A percentile compares a stretch with the other conserved stretches of the same genome.
Conservation (phyloP, 192 early-diverging fungal species). For the Podila minutissima region DNA sequence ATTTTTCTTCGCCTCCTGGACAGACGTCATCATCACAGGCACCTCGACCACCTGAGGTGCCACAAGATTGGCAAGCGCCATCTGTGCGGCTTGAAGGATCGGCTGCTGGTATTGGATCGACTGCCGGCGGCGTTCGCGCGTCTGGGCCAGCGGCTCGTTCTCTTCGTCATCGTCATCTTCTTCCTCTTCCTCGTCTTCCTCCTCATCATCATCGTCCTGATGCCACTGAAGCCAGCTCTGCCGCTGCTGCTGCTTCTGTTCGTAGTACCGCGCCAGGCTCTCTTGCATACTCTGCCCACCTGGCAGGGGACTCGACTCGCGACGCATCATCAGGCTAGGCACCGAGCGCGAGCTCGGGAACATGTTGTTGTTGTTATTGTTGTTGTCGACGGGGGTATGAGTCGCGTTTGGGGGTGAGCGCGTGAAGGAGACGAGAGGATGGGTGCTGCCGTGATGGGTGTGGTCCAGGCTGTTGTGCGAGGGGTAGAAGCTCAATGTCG, state of each 20-base stretch:
- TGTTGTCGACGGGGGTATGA: neutral
- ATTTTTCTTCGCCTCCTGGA: neutral
- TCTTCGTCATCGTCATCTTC: neutral
- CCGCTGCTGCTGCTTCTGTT: neutral
- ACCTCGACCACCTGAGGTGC: too few species aligned
- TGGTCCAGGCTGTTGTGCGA: neutral
- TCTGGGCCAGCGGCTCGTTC: neutral
- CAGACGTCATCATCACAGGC: neutral
- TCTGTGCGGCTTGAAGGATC: neutral
- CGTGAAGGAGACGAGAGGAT: conserved; percentile 9
- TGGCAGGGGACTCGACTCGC: conserved; percentile 3
- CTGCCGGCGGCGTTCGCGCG: neutral
- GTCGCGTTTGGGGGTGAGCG: neutral
- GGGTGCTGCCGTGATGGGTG: neutral
- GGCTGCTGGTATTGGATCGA: neutral
- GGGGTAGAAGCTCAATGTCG: neutral
- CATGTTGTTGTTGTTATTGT: neutral
- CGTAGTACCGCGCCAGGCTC: neutral
- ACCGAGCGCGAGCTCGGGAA: too few species aligned
- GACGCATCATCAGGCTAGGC: too few species aligned
- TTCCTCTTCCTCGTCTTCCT: neutral
- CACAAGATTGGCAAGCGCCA: neutral
- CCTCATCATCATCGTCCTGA: too few species aligned
- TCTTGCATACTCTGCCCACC: neutral
- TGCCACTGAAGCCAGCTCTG: neutral